These are phyloP conservation scores for Chamaecyparis obtusa DNA, from an alignment of 75 land plant species.

Conservation along the genomic window DNA sequence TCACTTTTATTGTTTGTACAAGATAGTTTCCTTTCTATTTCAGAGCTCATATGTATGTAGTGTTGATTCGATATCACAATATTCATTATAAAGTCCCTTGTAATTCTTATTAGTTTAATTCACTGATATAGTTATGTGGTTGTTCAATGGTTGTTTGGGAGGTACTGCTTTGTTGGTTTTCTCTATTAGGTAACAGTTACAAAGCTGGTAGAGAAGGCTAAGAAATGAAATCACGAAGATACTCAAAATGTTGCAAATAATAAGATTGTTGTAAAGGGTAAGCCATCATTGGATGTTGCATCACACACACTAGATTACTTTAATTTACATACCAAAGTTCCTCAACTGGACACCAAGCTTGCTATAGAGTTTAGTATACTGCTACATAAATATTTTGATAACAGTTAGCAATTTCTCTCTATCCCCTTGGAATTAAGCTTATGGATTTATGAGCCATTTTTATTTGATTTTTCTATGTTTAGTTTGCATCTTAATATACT, in stretches of 20 bases:
- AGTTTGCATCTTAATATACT: background rate
- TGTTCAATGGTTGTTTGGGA: background rate
- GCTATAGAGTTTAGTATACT: constrained; percentile 17
- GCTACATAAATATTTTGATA: background rate
- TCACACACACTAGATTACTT: background rate
- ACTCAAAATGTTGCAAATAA: constrained; percentile 7
- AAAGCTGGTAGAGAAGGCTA: constrained; percentile 28
- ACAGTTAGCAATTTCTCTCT: background rate
- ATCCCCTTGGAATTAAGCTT: background rate
- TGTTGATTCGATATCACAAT: background rate
- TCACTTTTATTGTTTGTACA: background rate
- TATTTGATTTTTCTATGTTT: constrained; percentile 1
- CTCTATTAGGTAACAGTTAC: constrained; percentile 34
- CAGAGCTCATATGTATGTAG: background rate
- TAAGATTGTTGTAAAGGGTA: constrained; percentile 10
- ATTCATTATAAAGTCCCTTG: background rate
- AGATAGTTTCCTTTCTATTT: background rate
- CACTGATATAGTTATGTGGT: background rate
- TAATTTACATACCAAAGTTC: constrained; percentile 8
- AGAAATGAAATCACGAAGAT: constrained; percentile 32
- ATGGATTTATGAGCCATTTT: background rate
- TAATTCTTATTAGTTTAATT: background rate
- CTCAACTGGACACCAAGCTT: constrained; percentile 3
- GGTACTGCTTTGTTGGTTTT: background rate
- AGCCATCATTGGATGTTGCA: background rate